Conservation (phyloP, 306 rosid species). For the Rosa chinensis region DNA sequence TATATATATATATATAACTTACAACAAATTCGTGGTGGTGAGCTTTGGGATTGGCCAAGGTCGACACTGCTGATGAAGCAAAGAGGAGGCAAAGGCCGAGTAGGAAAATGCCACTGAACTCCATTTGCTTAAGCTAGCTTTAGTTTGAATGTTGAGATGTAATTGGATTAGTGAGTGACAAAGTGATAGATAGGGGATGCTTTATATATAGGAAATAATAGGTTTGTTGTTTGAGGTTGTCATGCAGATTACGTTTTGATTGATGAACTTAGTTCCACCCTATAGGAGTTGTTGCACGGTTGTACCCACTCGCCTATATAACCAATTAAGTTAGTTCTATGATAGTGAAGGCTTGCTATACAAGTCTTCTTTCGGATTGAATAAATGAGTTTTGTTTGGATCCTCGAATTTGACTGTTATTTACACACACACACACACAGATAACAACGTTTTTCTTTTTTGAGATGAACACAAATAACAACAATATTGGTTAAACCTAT, state of each 20-base stretch:
- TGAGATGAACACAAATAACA: not conserved
- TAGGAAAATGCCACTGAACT: slow-evolving; percentile 5
- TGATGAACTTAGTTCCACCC: slow-evolving; percentile 9
- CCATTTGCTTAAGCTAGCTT: not conserved
- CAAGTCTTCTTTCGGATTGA: not conserved
- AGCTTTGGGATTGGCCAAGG: slow-evolving; percentile 46
- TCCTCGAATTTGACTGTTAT: not conserved
- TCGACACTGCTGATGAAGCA: slow-evolving; percentile 40
- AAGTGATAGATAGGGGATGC: not conserved
- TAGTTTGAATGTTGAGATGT: not conserved
- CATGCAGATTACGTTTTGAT: not conserved
- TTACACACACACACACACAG: not conserved
- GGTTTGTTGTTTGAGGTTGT: not conserved
- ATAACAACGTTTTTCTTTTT: too few species aligned
- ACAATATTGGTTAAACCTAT: not conserved
- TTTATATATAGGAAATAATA: not conserved
- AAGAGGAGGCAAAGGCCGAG: slow-evolving; percentile 52
- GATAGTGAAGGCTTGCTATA: not conserved
- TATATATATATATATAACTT: slow-evolving; percentile 11
- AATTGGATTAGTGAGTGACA: not conserved
- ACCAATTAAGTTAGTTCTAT: not conserved
- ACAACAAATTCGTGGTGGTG: slow-evolving; percentile 74
- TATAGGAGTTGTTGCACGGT: slow-evolving; percentile 5
- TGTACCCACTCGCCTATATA: not conserved
- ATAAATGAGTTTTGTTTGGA: not conserved